Percentiles rank a stretch among this genome's conserved stretches.
These are phyloP conservation scores for Pulveroboletus sp. DNA, from an alignment of 768 basidiomycete genomes.

Conservation along the genomic window DNA sequence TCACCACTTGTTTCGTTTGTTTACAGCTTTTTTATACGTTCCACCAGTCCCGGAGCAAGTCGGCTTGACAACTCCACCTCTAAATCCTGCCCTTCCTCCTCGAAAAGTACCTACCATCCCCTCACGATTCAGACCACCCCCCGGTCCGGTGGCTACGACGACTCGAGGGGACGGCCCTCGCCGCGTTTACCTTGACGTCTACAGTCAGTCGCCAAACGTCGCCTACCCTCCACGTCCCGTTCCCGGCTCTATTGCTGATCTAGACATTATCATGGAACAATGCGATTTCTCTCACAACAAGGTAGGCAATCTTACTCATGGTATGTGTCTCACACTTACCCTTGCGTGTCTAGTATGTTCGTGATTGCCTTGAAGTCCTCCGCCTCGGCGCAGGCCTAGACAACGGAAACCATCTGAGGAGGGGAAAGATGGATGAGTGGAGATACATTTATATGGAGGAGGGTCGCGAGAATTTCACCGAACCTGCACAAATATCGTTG, in stretches of 20 bases:
- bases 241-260: conserved; percentile 80
- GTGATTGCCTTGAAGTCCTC: conserved; percentile 93
- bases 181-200: conserved; percentile 74
- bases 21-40: neutral
- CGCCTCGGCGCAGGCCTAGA: conserved; percentile 90
- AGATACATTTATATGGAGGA: conserved; percentile 85
- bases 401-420: conserved; percentile 67
- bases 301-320: conserved; percentile 35
- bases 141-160: conserved; percentile 47
- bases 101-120: conserved; percentile 44
- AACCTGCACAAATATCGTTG: conserved; percentile 31
- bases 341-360: conserved; percentile 67
- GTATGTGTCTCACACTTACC: conserved; percentile 10
- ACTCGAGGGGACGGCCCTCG: conserved; percentile 75
- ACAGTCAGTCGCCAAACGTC: conserved; percentile 55
- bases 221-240: conserved; percentile 88
- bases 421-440: conserved; percentile 80
- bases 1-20: conserved; percentile 9
- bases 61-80: conserved; percentile 49
- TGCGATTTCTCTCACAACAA: conserved; percentile 87
- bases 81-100: conserved; percentile 76
- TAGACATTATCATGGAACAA: conserved; percentile 87
- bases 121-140: conserved; percentile 45
- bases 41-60: conserved; percentile 68
- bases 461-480: conserved; percentile 38